Percentiles rank a stretch among this genome's conserved stretches.
These are phyloP conservation scores for Arachis hypogaea DNA, from an alignment of 306 rosid species.

Conservation along the genomic window DNA sequence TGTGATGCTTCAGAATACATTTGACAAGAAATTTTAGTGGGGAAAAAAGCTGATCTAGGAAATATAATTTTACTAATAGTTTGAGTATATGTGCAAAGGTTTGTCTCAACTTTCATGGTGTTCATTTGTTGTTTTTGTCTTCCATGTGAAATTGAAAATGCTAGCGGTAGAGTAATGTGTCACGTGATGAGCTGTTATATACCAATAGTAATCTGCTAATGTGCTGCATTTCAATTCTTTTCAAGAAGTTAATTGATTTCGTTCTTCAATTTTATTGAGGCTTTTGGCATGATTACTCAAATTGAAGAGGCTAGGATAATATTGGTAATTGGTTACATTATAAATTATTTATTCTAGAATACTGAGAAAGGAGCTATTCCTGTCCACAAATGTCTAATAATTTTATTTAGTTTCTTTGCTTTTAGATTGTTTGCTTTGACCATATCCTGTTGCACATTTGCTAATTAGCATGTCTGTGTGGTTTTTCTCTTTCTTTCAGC, in stretches of 20 bases:
- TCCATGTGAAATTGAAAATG: slow-evolving; percentile 17
- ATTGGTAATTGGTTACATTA: slow-evolving; percentile 1
- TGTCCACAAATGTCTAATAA: background rate
- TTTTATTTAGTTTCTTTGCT: slow-evolving; percentile 24
- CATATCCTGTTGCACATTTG: slow-evolving; percentile 2
- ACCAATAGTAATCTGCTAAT: background rate
- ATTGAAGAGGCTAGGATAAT: background rate
- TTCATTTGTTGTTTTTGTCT: slow-evolving; percentile 29
- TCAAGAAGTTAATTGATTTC: background rate
- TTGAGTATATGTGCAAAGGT: background rate
- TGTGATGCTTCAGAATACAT: background rate
- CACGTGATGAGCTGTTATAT: slow-evolving; percentile 3
- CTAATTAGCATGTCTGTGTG: slow-evolving; percentile 19
- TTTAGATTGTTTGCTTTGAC: background rate
- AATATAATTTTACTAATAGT: background rate
- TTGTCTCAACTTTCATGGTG: background rate
- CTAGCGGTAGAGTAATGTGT: background rate
- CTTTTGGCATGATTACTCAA: background rate
- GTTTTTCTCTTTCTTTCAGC: slow-evolving; percentile 52
- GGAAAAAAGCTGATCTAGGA: background rate
- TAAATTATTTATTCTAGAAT: slow-evolving; percentile 11
- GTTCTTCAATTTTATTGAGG: slow-evolving; percentile 15
- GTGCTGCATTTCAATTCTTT: slow-evolving; percentile 3
- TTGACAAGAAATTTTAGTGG: background rate
- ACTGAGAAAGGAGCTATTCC: background rate